Conservation (phyloP, 169 alveolate genomes). For the Cyclospora cayetanensis region DNA sequence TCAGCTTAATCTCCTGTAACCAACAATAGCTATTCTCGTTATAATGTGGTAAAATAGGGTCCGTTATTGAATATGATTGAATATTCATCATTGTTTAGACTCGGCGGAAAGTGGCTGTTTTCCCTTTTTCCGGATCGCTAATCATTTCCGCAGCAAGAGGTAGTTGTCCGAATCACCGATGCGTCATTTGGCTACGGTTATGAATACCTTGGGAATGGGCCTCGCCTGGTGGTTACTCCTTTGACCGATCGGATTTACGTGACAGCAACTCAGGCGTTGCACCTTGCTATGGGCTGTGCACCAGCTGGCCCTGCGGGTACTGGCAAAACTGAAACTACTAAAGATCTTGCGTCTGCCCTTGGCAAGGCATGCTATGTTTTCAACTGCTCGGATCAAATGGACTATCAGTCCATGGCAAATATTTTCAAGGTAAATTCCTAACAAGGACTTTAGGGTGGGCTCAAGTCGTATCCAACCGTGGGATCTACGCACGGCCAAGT, state of each 20-base stretch:
- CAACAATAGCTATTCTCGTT: too few relatives aligned
- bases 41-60: too few relatives aligned
- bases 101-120: background rate
- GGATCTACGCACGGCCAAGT: too few relatives aligned
- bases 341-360: conserved; percentile 86
- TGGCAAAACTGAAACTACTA: conserved; percentile 95
- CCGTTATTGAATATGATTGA: background rate
- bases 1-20: too few relatives aligned
- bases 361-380: conserved; percentile 97
- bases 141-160: conserved; percentile 80
- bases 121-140: background rate
- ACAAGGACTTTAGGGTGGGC: too few relatives aligned
- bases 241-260: conserved; percentile 97
- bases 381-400: conserved; percentile 96
- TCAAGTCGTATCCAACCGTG: too few relatives aligned
- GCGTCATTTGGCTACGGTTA: conserved; percentile 94
- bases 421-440: conserved; percentile 90
- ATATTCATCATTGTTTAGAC: background rate
- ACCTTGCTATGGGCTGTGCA: conserved; percentile 97
- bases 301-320: conserved; percentile 99
- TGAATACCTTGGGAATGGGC: conserved; percentile 97
- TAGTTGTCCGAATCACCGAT: conserved; percentile 91
- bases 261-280: conserved; percentile 97
- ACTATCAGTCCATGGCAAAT: conserved; percentile 96
- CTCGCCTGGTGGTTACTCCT: conserved; percentile 96